These are phyloP conservation scores for Tubosaeta sp. DNA, from an alignment of 768 basidiomycete species.

Conservation along the genomic window DNA sequence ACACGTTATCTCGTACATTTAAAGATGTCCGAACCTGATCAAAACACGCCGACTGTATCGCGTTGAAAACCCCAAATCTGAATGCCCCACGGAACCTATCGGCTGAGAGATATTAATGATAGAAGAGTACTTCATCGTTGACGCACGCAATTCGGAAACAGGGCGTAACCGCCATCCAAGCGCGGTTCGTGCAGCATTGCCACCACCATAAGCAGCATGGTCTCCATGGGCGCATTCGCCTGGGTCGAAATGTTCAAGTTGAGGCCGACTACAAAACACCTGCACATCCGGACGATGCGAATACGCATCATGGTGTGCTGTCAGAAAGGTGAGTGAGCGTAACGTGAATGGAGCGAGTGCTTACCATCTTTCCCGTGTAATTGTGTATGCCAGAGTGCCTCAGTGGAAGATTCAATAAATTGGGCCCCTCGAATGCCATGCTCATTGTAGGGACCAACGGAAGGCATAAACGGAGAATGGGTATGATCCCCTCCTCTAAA, in stretches of 20 bases:
- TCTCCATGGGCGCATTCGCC: neutral
- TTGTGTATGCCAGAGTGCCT: neutral
- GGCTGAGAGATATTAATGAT: conserved; percentile 42
- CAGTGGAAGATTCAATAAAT: neutral
- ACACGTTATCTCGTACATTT: neutral
- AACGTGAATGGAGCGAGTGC: neutral
- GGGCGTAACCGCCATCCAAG: conserved; percentile 56
- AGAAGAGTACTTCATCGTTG: neutral
- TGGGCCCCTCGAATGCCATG: neutral
- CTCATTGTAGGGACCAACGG: neutral
- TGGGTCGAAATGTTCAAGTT: neutral
- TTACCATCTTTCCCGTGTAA: conserved; percentile 1
- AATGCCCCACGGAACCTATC: conserved; percentile 78
- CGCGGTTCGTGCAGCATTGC: conserved; percentile 31
- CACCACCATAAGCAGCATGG: neutral
- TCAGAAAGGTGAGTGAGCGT: neutral
- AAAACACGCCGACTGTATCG: conserved; percentile 82
- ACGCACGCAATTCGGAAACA: conserved; percentile 68
- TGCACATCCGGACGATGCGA: neutral
- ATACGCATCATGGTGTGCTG: conserved; percentile 4
- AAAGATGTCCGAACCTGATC: conserved; percentile 46
- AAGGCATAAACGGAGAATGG: neutral
- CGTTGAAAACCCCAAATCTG: conserved; percentile 89
- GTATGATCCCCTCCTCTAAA: conserved; percentile 11
- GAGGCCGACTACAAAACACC: neutral